Percentiles rank a stretch among this genome's conserved stretches.
phyloP scores from a whole-genome alignment of 2,329 filamentous ascomycete species.

The Pseudodiploospora longispora region DNA sequence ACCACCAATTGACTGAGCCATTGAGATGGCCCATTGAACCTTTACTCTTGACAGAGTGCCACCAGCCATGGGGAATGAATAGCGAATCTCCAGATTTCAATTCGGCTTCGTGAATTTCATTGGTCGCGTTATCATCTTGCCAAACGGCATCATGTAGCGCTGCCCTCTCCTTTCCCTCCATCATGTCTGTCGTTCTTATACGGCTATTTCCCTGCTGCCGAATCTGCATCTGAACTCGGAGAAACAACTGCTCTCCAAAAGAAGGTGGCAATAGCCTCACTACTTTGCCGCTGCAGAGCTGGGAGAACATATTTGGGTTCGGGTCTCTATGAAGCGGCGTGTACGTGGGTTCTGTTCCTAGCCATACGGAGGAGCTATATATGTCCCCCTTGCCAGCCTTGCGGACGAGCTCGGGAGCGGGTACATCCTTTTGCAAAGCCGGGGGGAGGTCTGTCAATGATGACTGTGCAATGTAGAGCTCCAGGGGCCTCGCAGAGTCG shows the following conservation, averaged over 20 bases:
- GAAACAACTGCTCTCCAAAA: slow-evolving; percentile 58
- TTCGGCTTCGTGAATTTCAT: slow-evolving; percentile 40
- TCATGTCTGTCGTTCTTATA: slow-evolving; percentile 81
- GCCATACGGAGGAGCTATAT: slow-evolving; percentile 83
- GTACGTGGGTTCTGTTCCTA: slow-evolving; percentile 78
- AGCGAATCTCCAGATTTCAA: slow-evolving; percentile 45
- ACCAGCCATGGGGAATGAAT: slow-evolving; percentile 37
- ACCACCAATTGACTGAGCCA: slow-evolving; percentile 39
- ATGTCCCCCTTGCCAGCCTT: slow-evolving; percentile 67
- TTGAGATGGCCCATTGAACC: slow-evolving; percentile 28
- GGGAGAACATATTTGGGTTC: slow-evolving; percentile 87
- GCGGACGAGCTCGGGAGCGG: slow-evolving; percentile 55
- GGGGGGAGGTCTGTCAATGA: slow-evolving; percentile 60
- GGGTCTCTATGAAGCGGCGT: slow-evolving; percentile 89
- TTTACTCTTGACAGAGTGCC: slow-evolving; percentile 36
- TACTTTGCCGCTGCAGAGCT: slow-evolving; percentile 65
- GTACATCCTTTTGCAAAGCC: slow-evolving; percentile 55
- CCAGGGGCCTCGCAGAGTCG: slow-evolving; percentile 17
- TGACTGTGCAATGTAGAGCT: slow-evolving; percentile 83
- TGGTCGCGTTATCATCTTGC: slow-evolving; percentile 30
- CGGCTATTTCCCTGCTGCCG: slow-evolving; percentile 32
- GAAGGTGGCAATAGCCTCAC: slow-evolving; percentile 63
- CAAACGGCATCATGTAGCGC: slow-evolving; percentile 64
- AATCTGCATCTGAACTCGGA: slow-evolving; percentile 34
- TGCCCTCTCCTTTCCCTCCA: slow-evolving; percentile 66